A percentile compares a stretch with the other conserved stretches of the same genome.
Evolutionary conservation across 805 yeast species (phyloP).

Genomic region (Zygotorulaspora danielsina): DNA sequence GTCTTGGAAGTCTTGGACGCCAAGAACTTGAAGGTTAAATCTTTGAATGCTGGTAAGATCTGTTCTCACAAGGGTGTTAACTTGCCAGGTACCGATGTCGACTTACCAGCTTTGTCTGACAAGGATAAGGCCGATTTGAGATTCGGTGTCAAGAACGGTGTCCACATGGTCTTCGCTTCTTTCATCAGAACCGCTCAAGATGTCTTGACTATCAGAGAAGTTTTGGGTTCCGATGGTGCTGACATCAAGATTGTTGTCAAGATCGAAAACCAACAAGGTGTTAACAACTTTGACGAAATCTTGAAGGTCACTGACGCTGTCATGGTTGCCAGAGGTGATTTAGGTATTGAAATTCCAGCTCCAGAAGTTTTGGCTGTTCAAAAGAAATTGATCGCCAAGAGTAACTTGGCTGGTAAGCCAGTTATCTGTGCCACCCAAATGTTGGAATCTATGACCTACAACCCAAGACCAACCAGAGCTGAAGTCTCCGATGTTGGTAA

Average conservation of each 20-base stretch:
- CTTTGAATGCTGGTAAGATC: constrained; percentile 92
- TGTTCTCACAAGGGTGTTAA: constrained; percentile 98
- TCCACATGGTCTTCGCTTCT: constrained; percentile 98
- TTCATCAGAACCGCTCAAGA: constrained; percentile 95
- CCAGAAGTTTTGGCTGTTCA: constrained; percentile 98
- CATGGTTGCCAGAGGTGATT: constrained; percentile 99
- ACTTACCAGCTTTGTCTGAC: constrained; percentile 95
- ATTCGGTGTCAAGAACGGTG: constrained; percentile 96
- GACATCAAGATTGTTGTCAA: constrained; percentile 94
- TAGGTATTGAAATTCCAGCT: constrained; percentile 99
- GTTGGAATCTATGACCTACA: constrained; percentile 99
- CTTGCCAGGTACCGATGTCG: constrained; percentile 98
- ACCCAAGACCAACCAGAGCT: constrained; percentile 99
- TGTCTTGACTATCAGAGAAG: constrained; percentile 84
- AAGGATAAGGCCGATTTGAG: constrained; percentile 89
- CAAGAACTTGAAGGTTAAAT: constrained; percentile 75
- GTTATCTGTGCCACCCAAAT: constrained; percentile 99
- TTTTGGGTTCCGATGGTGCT: constrained; percentile 94
- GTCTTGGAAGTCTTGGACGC: constrained; percentile 80
- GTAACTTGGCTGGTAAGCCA: constrained; percentile 99
- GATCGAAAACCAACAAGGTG: constrained; percentile 99
- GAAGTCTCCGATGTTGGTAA: constrained; percentile 99
- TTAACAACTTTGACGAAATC: constrained; percentile 97
- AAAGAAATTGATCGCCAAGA: constrained; percentile 97
- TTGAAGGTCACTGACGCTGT: constrained; percentile 95